Base-by-base conservation (phyloP, 139 green algal species). In the Tetraselmis chui region DNA sequence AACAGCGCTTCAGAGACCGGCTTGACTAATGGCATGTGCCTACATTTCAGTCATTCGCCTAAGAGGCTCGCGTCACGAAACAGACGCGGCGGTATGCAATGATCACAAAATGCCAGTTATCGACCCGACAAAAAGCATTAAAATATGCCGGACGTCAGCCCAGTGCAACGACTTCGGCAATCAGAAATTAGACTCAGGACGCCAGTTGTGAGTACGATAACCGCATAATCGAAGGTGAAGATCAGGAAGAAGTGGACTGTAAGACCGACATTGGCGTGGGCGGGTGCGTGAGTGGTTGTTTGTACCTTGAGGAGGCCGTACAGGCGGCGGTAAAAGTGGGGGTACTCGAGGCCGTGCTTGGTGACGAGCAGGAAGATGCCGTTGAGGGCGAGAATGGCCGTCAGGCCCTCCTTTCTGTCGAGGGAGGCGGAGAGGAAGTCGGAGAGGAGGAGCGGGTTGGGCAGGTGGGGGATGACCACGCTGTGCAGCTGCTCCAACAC, bases 291-390 rank as follows among this genome's bases (percentile, higher is more conserved):
- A 78, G 27, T 29, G 27, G 75, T 78, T 78, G 75, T 78, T 11
- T 79, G 22, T 84, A 77, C 83, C 0, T 85, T 93, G 23, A 97
- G 83, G 31, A 97, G 86, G 24, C 78, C 76, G 84, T 98, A 98
- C 27, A 98, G 88, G 27, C 90, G 81, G 0, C 45, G 31, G 85
- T 94, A 98, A 85, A 97, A 97, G 78, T 87, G 67, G 0, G 94
- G 92, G 89, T 98, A 98, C 91, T 99, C 96, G 31, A 99, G 90
- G 23, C 93, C 92, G 87, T 98, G 94, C 22, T 87, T 79, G 28
- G 94, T 97, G 75, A 98, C 94, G 58, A 98, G 90, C 23, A 92
- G 45, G 86, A 98, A 98, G 80, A 98, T 92, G 32, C 92, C 93
- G 82, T 97, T 90, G 23, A 99, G 92, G 1, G 96, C 95, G 32